Base-by-base conservation (phyloP, 2,329 filamentous ascomycete genomes). In the Aspergillus brunneoviolaceus region DNA sequence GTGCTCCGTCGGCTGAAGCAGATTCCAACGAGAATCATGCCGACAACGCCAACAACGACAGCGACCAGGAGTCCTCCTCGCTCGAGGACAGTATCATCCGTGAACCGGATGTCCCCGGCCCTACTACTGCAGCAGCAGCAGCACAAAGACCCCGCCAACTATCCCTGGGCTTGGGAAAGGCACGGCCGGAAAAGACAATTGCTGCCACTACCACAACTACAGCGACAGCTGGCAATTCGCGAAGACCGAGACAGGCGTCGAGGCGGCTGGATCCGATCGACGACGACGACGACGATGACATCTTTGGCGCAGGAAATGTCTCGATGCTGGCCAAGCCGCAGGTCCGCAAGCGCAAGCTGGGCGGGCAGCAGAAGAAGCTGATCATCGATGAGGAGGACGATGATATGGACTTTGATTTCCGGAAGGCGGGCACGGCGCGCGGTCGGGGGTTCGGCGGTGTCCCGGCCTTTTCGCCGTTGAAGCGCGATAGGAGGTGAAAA, bases 311-410 rank as follows among this genome's bases (percentile, higher is more conserved):
- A 19, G 4, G n/a, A 47, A 58, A n/a, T 27, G 23, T 49, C 14
- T 50, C 59, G 10, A 63, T 66, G 14, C 66, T 65, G n/a, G 66
- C 60, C 7, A 78, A 76, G 21, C 70, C 72, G 63, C 81, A 70
- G 63, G 87, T 85, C 72, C 91, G 89, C 81, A 92, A 89, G 80
- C 85, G 89, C 63, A 93, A 91, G 75, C 77, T 90, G 1, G 86
- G 87, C 4, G 79, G 77, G 23, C 81, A 83, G 23, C 85, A 84
- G 51, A 85, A 86, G 64, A 82, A 79, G 66, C 90, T 86, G 3
- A 72, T 95, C 5, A 91, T 94, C 67, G 88, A 89, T 60, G 88
- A 89, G 9, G 88, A 88, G 4, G 88, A 89, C 9, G 85, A 75
- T 11, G 85, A 85, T 10, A 61, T 77, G 71, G 57, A 59, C 5